phyloP scores from a whole-genome alignment of 1,139 yeast species.

The Kodamaea derodonti region DNA sequence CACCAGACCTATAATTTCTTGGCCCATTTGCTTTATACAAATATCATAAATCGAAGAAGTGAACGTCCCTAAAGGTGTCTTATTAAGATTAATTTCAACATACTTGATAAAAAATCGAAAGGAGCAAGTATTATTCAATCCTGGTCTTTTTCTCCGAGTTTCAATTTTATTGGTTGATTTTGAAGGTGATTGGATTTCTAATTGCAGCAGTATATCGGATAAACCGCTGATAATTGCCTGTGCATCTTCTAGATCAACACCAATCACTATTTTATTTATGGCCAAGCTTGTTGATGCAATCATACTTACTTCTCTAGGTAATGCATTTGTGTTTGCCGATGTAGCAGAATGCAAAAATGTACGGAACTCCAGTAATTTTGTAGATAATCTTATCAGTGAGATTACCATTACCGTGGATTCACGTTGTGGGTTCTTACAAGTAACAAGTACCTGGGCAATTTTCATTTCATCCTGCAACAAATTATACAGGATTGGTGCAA shows the following conservation, averaged over 20 bases:
- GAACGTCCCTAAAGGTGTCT: conserved; percentile 48
- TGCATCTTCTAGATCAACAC: conserved; percentile 10
- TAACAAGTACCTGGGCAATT: conserved; percentile 28
- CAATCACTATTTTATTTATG: conserved; percentile 17
- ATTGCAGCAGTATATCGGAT: background rate
- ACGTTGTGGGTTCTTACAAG: conserved; percentile 6
- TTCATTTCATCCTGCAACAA: conserved; percentile 24
- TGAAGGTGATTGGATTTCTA: background rate
- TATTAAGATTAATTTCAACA: conserved; percentile 18
- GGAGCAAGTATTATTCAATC: conserved; percentile 6
- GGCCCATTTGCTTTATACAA: conserved; percentile 22
- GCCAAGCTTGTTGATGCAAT: conserved; percentile 16
- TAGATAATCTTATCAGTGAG: conserved; percentile 17
- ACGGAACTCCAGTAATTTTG: conserved; percentile 22
- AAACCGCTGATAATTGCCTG: background rate
- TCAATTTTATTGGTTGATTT: background rate
- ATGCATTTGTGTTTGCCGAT: conserved; percentile 1
- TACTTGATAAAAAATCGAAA: conserved; percentile 23
- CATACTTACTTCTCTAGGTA: conserved; percentile 15
- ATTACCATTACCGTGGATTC: conserved; percentile 18
- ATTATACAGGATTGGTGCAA: conserved; percentile 39
- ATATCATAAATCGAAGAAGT: conserved; percentile 20
- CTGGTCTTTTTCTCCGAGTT: background rate
- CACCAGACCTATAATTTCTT: conserved; percentile 20
- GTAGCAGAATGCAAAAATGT: conserved; percentile 16